These are phyloP conservation scores for Botryotinia narcissicola DNA, from an alignment of 2,329 filamentous ascomycete species.

Conservation along the genomic window DNA sequence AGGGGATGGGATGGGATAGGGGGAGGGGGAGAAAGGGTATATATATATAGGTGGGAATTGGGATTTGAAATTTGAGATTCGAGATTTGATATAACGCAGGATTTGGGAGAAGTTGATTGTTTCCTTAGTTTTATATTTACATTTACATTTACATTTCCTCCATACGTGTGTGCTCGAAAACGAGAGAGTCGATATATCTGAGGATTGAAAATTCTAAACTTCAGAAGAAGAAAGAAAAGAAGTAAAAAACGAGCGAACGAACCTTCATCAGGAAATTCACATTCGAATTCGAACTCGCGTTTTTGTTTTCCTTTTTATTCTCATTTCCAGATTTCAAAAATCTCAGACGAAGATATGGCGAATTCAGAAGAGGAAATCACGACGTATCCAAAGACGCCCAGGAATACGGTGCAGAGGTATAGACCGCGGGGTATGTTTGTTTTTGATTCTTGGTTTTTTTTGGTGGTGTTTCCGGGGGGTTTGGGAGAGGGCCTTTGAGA, in stretches of 20 bases:
- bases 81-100: too few relatives aligned
- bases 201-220: not conserved
- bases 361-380: not conserved
- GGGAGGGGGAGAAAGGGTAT: not conserved
- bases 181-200: not conserved
- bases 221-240: not conserved
- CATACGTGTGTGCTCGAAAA: too few relatives aligned
- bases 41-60: not conserved
- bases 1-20: not conserved
- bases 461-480: too few relatives aligned
- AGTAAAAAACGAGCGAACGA: not conserved
- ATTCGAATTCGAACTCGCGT: not conserved
- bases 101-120: not conserved
- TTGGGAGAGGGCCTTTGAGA: too few relatives aligned
- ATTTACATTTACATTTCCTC: not conserved
- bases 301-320: too few relatives aligned
- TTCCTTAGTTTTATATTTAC: not conserved
- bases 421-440: not conserved
- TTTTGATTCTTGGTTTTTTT: not conserved
- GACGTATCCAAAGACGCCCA: not conserved
- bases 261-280: not conserved
- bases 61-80: not conserved
- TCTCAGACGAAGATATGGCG: not conserved
- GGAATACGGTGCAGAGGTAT: constrained; percentile 10
- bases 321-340: not conserved